Conservation (phyloP, 805 yeast genomes). For the Metschnikowia matae region DNA sequence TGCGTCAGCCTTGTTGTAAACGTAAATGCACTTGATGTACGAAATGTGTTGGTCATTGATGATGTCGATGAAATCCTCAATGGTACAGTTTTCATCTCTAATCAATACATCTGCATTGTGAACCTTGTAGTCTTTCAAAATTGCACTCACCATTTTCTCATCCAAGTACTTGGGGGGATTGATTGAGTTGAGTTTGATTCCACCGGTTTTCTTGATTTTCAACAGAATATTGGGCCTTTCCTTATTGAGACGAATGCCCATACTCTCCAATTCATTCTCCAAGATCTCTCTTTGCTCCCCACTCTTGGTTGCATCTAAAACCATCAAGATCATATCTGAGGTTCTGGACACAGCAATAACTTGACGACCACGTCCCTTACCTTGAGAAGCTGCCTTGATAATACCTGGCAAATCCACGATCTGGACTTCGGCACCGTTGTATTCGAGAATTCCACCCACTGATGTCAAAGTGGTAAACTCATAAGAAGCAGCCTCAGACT, state of each 20-base stretch:
- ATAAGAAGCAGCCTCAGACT: conserved; percentile 91
- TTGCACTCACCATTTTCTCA: conserved; percentile 71
- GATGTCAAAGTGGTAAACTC: conserved; percentile 95
- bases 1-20: conserved; percentile 92
- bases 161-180: conserved; percentile 79
- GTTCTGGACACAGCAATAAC: conserved; percentile 96
- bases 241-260: conserved; percentile 87
- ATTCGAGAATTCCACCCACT: conserved; percentile 92
- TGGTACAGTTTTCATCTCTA: conserved; percentile 82
- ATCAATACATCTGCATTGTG: conserved; percentile 92
- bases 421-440: conserved; percentile 95
- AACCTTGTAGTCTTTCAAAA: conserved; percentile 80
- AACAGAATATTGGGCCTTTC: conserved; percentile 71
- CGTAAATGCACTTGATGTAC: conserved; percentile 87
- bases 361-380: conserved; percentile 96
- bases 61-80: conserved; percentile 88
- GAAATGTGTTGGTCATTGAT: conserved; percentile 84
- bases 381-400: conserved; percentile 93
- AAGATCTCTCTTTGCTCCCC: conserved; percentile 82
- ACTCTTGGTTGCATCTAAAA: conserved; percentile 92
- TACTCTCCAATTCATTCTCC: conserved; percentile 86
- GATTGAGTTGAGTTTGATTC: conserved; percentile 76
- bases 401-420: conserved; percentile 98
- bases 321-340: conserved; percentile 88
- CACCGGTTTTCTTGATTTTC: conserved; percentile 83